Conservation (phyloP, 345 rosid species). For the Orychophragmus violaceus region DNA sequence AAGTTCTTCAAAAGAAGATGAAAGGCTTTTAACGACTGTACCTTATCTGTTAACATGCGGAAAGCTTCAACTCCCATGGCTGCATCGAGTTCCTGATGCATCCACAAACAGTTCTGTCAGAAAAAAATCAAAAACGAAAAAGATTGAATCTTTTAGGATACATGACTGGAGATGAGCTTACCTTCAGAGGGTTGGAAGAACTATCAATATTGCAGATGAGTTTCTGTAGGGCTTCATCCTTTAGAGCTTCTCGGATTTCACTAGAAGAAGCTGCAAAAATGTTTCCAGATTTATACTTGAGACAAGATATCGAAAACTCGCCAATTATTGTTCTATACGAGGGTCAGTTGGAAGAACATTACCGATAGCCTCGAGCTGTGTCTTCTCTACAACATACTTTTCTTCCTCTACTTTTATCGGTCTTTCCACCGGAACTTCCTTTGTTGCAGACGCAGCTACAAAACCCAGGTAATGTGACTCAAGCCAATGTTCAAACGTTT, state of each 20-base stretch:
- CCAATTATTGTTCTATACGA: neutral
- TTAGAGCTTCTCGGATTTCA: slow-evolving; percentile 26
- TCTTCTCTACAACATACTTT: slow-evolving; percentile 36
- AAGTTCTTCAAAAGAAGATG: neutral
- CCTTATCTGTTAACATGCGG: slow-evolving; percentile 25
- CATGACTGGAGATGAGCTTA: neutral
- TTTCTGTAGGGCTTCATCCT: slow-evolving; percentile 26
- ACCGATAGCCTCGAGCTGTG: slow-evolving; percentile 62
- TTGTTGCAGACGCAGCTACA: slow-evolving; percentile 23
- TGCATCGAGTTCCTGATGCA: slow-evolving; percentile 21
- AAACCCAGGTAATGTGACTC: neutral
- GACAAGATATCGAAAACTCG: neutral
- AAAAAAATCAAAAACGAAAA: neutral
- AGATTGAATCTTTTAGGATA: neutral
- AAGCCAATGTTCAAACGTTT: neutral
- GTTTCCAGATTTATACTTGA: neutral
- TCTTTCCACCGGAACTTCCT: slow-evolving; percentile 29
- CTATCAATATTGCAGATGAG: slow-evolving; percentile 25
- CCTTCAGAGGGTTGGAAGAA: slow-evolving; percentile 22
- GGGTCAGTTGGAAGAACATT: slow-evolving; percentile 3
- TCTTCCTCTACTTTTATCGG: slow-evolving; percentile 42
- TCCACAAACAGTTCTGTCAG: neutral
- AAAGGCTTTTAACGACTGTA: neutral
- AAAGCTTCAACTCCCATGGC: slow-evolving; percentile 30
- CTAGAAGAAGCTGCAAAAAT: slow-evolving; percentile 27